Percentiles rank a stretch among this genome's conserved stretches.
These are phyloP conservation scores for Russula brevipes DNA, from an alignment of 768 basidiomycete species.

Conservation along the genomic window DNA sequence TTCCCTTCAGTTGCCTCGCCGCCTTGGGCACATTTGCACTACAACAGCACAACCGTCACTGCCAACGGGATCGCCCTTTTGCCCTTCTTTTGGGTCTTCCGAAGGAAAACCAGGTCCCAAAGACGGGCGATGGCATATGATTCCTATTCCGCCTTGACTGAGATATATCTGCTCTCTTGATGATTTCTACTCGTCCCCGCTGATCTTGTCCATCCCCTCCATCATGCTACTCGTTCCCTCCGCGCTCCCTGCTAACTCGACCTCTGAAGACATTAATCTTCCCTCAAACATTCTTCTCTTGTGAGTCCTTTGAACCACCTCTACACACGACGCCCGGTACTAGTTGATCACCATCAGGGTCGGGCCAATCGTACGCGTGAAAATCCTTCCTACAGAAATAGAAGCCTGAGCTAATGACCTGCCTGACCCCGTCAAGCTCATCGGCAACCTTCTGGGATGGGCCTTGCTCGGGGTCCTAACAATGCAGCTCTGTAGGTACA, in stretches of 20 bases:
- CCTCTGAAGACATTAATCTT: not conserved
- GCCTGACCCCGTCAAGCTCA: not conserved
- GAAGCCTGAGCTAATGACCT: not conserved
- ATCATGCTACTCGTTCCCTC: not conserved
- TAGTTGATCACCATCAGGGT: not conserved
- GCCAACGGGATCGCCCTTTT: no score
- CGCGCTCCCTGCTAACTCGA: not conserved
- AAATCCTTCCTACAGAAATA: not conserved
- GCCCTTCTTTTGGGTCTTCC: no score
- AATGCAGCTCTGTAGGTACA: constrained; percentile 11
- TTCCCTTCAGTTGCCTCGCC: no score
- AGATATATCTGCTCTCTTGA: not conserved
- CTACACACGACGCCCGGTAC: no score
- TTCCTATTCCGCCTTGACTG: no score
- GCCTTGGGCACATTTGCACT: no score
- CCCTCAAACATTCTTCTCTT: not conserved
- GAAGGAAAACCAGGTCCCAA: no score
- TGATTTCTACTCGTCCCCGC: not conserved
- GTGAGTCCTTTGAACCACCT: not conserved
- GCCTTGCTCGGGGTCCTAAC: constrained; percentile 6
- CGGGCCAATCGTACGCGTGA: constrained; percentile 5
- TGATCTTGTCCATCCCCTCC: not conserved
- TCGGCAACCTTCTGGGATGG: constrained; percentile 5
- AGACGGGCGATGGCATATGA: no score
- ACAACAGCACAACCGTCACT: no score